A percentile compares a stretch with the other conserved stretches of the same genome.
These are phyloP conservation scores for Coemansia sp. DNA, from an alignment of 192 early-diverging fungal genomes.

Conservation along the genomic window DNA sequence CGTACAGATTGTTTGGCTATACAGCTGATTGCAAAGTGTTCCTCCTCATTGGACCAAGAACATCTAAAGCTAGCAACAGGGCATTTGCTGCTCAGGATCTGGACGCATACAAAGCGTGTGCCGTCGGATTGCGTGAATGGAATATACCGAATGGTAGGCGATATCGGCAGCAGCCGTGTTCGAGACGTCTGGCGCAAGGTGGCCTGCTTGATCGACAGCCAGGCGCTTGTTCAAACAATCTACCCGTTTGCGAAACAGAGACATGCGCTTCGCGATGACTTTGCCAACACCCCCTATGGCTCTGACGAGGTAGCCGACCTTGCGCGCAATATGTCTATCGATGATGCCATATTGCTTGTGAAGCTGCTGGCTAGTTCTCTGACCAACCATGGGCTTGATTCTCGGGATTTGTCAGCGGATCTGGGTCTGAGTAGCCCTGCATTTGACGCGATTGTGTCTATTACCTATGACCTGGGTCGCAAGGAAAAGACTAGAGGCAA, in stretches of 20 bases:
- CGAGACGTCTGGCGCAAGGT: constrained; percentile 23
- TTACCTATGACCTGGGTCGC: constrained; percentile 8
- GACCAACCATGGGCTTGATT: background rate
- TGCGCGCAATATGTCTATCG: constrained; percentile 10
- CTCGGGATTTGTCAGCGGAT: background rate
- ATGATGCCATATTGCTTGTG: constrained; percentile 27
- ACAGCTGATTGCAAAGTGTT: constrained; percentile 7
- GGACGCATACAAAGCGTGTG: background rate
- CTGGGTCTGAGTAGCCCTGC: constrained; percentile 11
- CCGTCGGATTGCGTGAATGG: background rate
- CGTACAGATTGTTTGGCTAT: constrained; percentile 5
- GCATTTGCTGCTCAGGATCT: constrained; percentile 14
- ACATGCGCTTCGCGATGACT: constrained; percentile 4
- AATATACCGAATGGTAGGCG: constrained; percentile 16
- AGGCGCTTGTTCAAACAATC: background rate
- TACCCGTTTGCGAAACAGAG: constrained; percentile 10
- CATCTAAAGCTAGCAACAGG: constrained; percentile 19
- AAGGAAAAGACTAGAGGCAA: background rate
- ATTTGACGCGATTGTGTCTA: constrained; percentile 10
- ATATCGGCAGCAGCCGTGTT: constrained; percentile 12
- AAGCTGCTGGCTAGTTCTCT: constrained; percentile 6
- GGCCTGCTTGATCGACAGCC: constrained; percentile 2
- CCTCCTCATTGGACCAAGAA: background rate
- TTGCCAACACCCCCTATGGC: no score
- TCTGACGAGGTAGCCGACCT: constrained; percentile 1